Base-by-base conservation (phyloP, 352 stramenopile species). In the Bremia lactucae region DNA sequence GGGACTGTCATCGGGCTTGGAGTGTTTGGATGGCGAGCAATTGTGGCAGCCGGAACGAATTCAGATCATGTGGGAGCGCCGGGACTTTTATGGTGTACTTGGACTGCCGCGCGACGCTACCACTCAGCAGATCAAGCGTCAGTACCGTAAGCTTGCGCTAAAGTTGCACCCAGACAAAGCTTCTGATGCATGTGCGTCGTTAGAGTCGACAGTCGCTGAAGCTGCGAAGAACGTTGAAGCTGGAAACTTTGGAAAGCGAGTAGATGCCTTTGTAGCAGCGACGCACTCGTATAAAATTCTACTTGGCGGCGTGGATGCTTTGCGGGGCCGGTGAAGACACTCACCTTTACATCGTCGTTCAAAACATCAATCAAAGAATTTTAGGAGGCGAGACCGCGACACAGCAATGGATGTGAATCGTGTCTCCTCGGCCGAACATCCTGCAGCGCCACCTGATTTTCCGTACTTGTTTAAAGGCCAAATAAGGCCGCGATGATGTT, bases 341-440 rank as follows among this genome's bases (percentile, higher is more conserved):
- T n/a, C n/a, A n/a, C n/a, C n/a, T n/a, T n/a, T n/a, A n/a, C n/a
- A n/a, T n/a, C n/a, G n/a, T n/a, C n/a, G n/a, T n/a, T n/a, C n/a
- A n/a, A n/a, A n/a, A n/a, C n/a, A n/a, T n/a, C n/a, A n/a, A n/a
- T n/a, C n/a, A n/a, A n/a, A 15, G 2, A 14, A 33, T 6, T 33
- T 33, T 33, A 33, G 4, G 24, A 13, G 1, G 8, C 15, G 28
- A 13, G 5, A n/a, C n/a, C n/a, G 6, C 7, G 28, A 1, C 11
- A 13, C 4, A 1, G 37, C 26, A 6, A 95, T 96, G 85, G 83
- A 96, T 46, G 79, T 91, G 59, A 95, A 94, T 50, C 77, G 85
- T 37, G 95, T 96, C 36, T 96, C 96, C 52, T 88, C 69, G 33
- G 85, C 85, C 6, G 85, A 96, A 61, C 87, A 96, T 53, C 95